Base-by-base conservation (phyloP, 768 basidiomycete genomes). In the Gymnopilus dilepis region DNA sequence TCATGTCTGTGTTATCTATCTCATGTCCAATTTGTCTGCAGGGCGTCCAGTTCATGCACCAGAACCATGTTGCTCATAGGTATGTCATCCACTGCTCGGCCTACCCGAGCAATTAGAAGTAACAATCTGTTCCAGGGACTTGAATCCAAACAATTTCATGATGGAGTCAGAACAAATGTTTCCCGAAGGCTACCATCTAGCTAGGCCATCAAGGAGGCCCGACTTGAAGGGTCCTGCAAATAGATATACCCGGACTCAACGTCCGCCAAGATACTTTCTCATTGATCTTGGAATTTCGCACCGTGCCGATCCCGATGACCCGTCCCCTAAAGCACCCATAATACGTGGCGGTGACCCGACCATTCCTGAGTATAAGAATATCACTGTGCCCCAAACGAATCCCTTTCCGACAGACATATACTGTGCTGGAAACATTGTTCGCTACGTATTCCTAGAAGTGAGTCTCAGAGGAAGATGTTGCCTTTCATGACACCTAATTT, bases 391-490 rank as follows among this genome's bases (percentile, higher is more conserved):
- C 6, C 73, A 67, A 0, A 66, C 72, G 15, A 64, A 82, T 60
- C 77, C 80, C 0, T 84, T 83, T 45, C 66, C 73, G 0, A 75
- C 75, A 0, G 83, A 84, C 26, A 67, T 83, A 2, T 84, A 79
- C 59, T 76, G 74, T 26, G 58, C 81, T 1, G 81, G 80, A 0
- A 80, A 82, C 37, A 26, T 74, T 6, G 70, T 80, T 6, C 65
- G 58, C 8, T 55, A 26, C 52, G 62, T 75, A n/a, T 76, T 80
- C 43, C 13, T 75, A 0, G 38, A 69, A 53, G 78, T 80, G 33
- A 31, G 59, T 28, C 22, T 47, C 59, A 26, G 11, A 1, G 26
- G n/a, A 38, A 37, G 13, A 47, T 7, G n/a, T 37, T 24, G 42
- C 13, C 12, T 31, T 19, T 12, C 21, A n/a, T n/a, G n/a, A n/a